These are phyloP conservation scores for Dissophora globulifera DNA, from an alignment of 192 early-diverging fungal species.

Conservation along the genomic window DNA sequence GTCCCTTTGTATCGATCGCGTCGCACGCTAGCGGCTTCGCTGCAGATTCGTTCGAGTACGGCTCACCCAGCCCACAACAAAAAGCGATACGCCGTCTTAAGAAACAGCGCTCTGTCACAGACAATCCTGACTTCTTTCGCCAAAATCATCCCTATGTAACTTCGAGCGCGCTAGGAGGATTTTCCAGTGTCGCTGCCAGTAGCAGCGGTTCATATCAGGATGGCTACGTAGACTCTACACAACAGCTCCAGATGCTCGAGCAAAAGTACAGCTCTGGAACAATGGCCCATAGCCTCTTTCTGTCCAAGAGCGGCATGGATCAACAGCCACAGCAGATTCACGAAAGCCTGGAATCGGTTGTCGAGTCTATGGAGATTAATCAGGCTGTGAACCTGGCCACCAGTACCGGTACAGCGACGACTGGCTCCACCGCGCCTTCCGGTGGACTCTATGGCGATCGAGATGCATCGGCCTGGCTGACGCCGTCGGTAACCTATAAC, in stretches of 20 bases:
- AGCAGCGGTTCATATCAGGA: not conserved
- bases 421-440: not conserved
- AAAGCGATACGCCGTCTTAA: constrained; percentile 2
- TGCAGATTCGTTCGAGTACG: constrained; percentile 8
- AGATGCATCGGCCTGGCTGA: constrained; percentile 25
- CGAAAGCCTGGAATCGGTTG: constrained; percentile 15
- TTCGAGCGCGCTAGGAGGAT: constrained; percentile 1
- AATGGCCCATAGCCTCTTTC: not conserved
- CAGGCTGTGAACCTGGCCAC: not conserved
- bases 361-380: constrained; percentile 29
- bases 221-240: constrained; percentile 27
- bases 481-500: constrained; percentile 8
- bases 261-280: constrained; percentile 17
- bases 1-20: not conserved
- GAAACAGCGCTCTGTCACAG: constrained; percentile 21
- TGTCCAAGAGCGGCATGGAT: not conserved
- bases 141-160: not conserved
- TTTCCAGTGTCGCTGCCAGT: constrained; percentile 3
- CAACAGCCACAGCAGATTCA: constrained; percentile 3
- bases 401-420: not conserved
- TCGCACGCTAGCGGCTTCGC: not conserved
- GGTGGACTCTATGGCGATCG: constrained; percentile 22
- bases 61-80: not conserved
- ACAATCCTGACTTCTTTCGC: constrained; percentile 4
- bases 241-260: constrained; percentile 31